Evolutionary conservation across 2,329 filamentous ascomycete species (phyloP).

Genomic region (Penicillium paneum): DNA sequence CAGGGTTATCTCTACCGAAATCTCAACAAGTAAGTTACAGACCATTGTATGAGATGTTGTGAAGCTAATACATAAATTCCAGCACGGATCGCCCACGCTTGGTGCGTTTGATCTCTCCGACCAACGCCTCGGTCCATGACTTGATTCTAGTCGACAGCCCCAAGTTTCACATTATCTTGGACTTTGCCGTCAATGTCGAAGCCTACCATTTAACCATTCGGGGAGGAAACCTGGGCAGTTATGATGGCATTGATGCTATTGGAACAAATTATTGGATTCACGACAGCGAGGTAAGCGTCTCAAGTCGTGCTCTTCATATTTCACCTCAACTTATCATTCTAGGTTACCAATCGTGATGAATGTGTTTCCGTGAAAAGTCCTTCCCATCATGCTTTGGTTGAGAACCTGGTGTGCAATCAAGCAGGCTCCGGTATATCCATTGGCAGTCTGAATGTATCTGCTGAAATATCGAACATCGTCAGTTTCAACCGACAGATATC

Average conservation of each 20-base stretch:
- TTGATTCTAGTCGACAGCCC: conserved; percentile 34
- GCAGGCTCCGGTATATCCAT: conserved; percentile 39
- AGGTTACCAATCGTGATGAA: conserved; percentile 40
- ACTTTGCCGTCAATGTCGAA: conserved; percentile 37
- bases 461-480: conserved; percentile 31
- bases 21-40: conserved; percentile 24
- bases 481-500: background rate
- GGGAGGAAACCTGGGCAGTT: conserved; percentile 37
- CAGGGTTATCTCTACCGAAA: conserved; percentile 36
- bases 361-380: conserved; percentile 41
- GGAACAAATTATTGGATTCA: conserved; percentile 40
- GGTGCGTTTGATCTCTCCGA: conserved; percentile 24
- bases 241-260: conserved; percentile 39
- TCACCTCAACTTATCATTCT: background rate
- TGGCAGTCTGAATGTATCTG: conserved; percentile 34
- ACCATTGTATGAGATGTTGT: background rate
- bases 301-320: background rate
- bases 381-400: conserved; percentile 35
- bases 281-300: conserved; percentile 29
- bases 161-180: conserved; percentile 40
- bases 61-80: background rate
- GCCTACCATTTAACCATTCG: conserved; percentile 40
- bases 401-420: conserved; percentile 39
- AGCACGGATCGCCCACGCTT: conserved; percentile 22
- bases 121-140: conserved; percentile 30